These are phyloP conservation scores for Narthecium ossifragum DNA, from an alignment of 106 monocot species.

Conservation along the genomic window DNA sequence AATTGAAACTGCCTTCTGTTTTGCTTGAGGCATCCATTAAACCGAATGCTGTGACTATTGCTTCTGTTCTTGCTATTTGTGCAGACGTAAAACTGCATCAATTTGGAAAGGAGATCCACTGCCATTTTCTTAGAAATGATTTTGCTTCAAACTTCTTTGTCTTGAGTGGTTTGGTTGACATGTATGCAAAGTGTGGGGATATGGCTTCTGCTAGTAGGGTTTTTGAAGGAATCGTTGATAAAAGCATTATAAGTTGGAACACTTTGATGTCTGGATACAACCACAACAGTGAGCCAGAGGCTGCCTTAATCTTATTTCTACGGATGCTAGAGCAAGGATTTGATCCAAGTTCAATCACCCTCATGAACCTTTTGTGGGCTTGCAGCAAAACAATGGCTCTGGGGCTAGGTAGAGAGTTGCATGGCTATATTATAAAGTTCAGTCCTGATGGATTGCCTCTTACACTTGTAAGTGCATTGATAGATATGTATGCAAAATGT, in stretches of 20 bases:
- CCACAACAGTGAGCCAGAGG: constrained; percentile 29
- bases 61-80: constrained; percentile 35
- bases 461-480: constrained; percentile 25
- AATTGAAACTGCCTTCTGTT: constrained; percentile 1
- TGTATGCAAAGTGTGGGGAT: constrained; percentile 53
- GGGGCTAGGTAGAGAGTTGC: constrained; percentile 42
- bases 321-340: constrained; percentile 33
- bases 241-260: constrained; percentile 52
- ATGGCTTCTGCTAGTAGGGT: constrained; percentile 30
- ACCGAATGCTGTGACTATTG: constrained; percentile 45
- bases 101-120: constrained; percentile 43
- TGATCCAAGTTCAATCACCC: constrained; percentile 39
- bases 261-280: constrained; percentile 45
- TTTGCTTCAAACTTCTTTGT: constrained; percentile 50
- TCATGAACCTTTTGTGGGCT: constrained; percentile 46
- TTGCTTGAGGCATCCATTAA: constrained; percentile 13
- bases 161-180: constrained; percentile 46
- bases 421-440: constrained; percentile 39
- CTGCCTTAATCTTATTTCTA: constrained; percentile 32
- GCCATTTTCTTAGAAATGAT: constrained; percentile 30
- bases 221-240: constrained; percentile 27
- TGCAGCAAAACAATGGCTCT: constrained; percentile 40
- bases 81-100: constrained; percentile 27
- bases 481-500: constrained; percentile 74
- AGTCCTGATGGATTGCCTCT: constrained; percentile 18